Conservation (phyloP, 2,329 filamentous ascomycete species). For the Neonectria hederae region DNA sequence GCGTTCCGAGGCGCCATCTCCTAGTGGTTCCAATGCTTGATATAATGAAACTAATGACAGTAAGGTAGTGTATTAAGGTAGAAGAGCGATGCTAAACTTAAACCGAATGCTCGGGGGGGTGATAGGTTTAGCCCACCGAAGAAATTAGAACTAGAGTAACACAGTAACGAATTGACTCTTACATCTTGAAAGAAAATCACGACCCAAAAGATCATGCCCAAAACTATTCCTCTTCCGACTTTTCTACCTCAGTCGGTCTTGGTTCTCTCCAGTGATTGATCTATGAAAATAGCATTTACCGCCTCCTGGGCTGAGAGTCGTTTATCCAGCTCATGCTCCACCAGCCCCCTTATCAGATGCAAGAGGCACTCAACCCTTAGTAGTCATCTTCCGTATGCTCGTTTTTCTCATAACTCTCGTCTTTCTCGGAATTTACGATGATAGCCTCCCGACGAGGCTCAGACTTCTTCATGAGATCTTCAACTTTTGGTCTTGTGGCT, state of each 20-base stretch:
- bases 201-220: neutral
- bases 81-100: too few relatives aligned
- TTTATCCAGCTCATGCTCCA: constrained; percentile 12
- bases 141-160: too few relatives aligned
- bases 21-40: too few relatives aligned
- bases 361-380: constrained; percentile 6
- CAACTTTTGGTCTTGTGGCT: neutral
- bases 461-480: neutral
- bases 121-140: too few relatives aligned
- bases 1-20: too few relatives aligned
- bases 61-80: too few relatives aligned
- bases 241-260: neutral
- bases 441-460: neutral
- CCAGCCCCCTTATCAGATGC: constrained; percentile 3
- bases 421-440: neutral
- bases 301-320: constrained; percentile 10
- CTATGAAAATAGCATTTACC: constrained; percentile 1
- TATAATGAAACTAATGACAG: too few relatives aligned
- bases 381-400: constrained; percentile 7
- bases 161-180: too few relatives aligned
- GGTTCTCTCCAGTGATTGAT: constrained; percentile 38
- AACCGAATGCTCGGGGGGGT: too few relatives aligned
- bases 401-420: neutral
- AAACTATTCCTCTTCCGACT: neutral
- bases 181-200: neutral